A percentile compares a stretch with the other conserved stretches of the same genome.
These are phyloP conservation scores for Fomes fomentarius DNA, from an alignment of 1,284 basidiomycete genomes.

Conservation along the genomic window DNA sequence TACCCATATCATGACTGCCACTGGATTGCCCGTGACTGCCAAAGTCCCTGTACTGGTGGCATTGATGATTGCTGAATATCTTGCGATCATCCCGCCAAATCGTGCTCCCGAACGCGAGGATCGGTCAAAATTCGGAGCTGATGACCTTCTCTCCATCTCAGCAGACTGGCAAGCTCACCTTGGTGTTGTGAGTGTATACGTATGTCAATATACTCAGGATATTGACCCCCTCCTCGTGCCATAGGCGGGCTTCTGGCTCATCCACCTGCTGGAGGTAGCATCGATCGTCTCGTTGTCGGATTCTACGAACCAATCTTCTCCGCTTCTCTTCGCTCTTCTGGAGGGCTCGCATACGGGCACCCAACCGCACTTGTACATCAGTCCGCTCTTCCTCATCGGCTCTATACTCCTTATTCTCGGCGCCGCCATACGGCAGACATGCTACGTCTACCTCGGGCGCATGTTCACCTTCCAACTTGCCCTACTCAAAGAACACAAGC, in stretches of 20 bases:
- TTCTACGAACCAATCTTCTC: background rate
- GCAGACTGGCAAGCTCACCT: background rate
- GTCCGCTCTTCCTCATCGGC: conserved; percentile 3
- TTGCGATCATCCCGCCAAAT: conserved; percentile 2
- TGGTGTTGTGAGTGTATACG: background rate
- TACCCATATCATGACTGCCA: background rate
- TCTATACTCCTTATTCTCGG: background rate
- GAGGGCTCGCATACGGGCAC: background rate
- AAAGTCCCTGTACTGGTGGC: background rate
- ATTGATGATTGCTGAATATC: background rate
- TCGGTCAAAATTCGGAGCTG: background rate
- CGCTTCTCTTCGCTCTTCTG: conserved; percentile 1
- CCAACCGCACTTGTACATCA: background rate
- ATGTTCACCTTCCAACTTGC: conserved; percentile 23
- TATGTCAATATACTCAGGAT: no score
- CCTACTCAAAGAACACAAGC: conserved; percentile 15
- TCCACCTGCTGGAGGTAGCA: conserved; percentile 1
- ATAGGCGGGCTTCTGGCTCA: background rate
- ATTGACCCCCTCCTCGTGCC: no score
- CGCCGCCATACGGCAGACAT: conserved; percentile 4
- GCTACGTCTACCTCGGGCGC: conserved; percentile 17
- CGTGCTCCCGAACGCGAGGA: background rate
- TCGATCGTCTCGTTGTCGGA: background rate
- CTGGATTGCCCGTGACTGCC: background rate
- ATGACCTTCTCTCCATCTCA: background rate